phyloP scores from a whole-genome alignment of 345 rosid species.

The Eucalyptus coolabah region DNA sequence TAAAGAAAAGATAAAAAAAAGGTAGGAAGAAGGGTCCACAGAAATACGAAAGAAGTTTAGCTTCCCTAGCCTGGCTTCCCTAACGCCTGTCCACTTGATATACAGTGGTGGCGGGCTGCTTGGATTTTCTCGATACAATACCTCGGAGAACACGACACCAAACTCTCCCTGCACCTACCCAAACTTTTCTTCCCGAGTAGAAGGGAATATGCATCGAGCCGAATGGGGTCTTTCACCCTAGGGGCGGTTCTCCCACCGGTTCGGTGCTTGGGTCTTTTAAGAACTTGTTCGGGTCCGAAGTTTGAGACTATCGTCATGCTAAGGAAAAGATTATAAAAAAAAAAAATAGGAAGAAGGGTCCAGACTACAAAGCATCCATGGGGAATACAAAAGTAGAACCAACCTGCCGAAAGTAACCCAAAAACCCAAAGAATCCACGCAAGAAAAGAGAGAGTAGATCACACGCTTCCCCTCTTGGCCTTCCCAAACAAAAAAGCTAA shows the following conservation, averaged over 20 bases:
- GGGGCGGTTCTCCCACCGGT: no score
- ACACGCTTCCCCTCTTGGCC: background rate
- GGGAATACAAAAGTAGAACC: background rate
- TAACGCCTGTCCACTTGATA: no score
- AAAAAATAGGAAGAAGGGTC: background rate
- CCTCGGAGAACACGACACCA: fast-evolving
- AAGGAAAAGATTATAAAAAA: fast-evolving
- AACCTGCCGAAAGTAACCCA: background rate
- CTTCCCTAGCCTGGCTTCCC: no score
- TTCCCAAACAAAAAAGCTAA: background rate
- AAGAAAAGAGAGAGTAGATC: background rate
- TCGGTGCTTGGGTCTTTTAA: fast-evolving
- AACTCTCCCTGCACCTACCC: no score
- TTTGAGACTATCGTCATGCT: background rate
- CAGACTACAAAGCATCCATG: background rate
- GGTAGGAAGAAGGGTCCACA: background rate
- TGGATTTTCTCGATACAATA: no score
- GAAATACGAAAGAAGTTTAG: no score
- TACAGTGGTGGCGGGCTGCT: no score
- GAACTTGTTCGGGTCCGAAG: fast-evolving
- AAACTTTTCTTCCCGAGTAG: no score
- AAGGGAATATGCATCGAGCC: no score
- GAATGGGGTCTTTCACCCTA: no score
- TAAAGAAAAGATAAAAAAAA: background rate
- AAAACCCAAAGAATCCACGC: background rate